phyloP scores from a whole-genome alignment of 2,329 filamentous ascomycete species.

The Colletotrichum tamarilloi region DNA sequence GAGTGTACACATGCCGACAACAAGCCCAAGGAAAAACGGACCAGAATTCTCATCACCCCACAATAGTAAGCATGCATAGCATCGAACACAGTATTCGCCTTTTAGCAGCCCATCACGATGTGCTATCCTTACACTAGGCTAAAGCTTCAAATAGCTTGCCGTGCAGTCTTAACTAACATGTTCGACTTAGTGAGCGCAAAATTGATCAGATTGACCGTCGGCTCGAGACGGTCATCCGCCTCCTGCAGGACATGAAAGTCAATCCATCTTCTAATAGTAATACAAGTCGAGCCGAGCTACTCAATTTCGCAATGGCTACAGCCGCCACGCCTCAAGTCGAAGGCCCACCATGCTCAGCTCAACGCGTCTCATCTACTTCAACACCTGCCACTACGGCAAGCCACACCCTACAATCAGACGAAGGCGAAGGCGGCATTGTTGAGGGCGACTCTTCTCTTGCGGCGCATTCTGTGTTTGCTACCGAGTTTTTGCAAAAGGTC shows the following conservation, averaged over 20 bases:
- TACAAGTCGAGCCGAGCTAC: neutral
- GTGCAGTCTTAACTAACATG: neutral
- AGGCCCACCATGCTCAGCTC: neutral
- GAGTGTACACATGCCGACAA: conserved; percentile 47
- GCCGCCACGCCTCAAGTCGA: neutral
- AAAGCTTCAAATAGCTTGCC: neutral
- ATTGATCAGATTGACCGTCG: conserved; percentile 51
- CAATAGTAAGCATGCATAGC: conserved; percentile 47
- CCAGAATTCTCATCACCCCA: conserved; percentile 49
- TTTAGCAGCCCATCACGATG: neutral
- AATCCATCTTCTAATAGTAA: conserved; percentile 37
- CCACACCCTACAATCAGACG: conserved; percentile 29
- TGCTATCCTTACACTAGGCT: neutral
- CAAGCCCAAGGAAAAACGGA: conserved; percentile 49
- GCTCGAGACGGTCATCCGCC: conserved; percentile 46
- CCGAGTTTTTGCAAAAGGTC: conserved; percentile 54
- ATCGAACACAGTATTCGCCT: neutral
- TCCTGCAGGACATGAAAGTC: conserved; percentile 48
- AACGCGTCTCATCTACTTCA: conserved; percentile 10
- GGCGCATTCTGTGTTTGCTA: conserved; percentile 59
- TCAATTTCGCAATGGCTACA: neutral
- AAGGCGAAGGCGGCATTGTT: conserved; percentile 45
- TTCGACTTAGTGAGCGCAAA: conserved; percentile 46
- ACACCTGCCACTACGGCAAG: conserved; percentile 34
- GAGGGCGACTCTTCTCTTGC: conserved; percentile 58